Conservation (phyloP, 139 green algal species). For the Edaphochlamys debaryana region DNA sequence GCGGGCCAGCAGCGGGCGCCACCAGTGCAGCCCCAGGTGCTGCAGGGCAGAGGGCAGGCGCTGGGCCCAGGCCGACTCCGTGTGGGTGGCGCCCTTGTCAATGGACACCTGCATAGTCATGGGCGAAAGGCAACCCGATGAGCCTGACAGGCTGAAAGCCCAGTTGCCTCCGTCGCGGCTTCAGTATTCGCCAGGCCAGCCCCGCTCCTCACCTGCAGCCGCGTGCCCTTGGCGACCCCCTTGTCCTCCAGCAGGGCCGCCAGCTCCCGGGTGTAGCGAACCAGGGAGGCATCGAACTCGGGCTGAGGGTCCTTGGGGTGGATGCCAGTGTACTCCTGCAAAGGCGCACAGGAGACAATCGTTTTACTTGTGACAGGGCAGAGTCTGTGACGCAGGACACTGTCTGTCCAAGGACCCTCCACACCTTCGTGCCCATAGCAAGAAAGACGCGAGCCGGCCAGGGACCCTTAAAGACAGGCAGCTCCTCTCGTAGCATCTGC, state of each 20-base stretch:
- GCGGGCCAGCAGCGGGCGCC: not conserved
- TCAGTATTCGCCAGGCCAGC: too few species aligned
- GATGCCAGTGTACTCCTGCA: conserved; percentile 28
- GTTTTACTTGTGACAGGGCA: too few species aligned
- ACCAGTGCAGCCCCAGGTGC: conserved; percentile 45
- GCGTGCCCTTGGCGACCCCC: not conserved
- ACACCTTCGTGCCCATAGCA: conserved; percentile 50
- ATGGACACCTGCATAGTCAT: not conserved
- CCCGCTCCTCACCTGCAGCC: conserved; percentile 1
- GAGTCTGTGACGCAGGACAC: too few species aligned
- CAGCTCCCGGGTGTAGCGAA: conserved; percentile 10
- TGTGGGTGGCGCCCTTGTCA: conserved; percentile 48
- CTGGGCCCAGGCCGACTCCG: conserved; percentile 46
- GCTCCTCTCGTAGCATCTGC: conserved; percentile 36
- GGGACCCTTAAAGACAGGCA: conserved; percentile 24
- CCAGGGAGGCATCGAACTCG: conserved; percentile 37
- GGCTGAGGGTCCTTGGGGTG: not conserved
- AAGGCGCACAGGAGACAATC: too few species aligned
- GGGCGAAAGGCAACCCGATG: too few species aligned
- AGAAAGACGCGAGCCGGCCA: conserved; percentile 57
- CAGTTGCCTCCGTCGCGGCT: too few species aligned
- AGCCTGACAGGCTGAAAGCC: too few species aligned
- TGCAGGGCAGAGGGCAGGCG: conserved; percentile 46
- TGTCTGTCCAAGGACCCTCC: too few species aligned
- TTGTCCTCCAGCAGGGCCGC: not conserved